Conservation (phyloP, 2,329 filamentous ascomycete genomes). For the Colletotrichum sp. region DNA sequence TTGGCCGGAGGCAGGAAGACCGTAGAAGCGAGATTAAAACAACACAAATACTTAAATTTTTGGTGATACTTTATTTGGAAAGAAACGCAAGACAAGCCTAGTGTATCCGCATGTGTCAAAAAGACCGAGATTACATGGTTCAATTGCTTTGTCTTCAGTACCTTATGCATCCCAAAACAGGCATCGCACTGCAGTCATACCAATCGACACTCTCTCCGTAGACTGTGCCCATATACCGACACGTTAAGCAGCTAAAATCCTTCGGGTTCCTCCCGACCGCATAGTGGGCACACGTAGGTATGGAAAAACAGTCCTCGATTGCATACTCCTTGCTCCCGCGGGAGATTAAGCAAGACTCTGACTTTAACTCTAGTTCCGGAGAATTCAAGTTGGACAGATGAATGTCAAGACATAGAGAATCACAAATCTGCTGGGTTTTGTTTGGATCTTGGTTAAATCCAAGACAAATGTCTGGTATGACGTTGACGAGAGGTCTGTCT, state of each 20-base stretch:
- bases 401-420: neutral
- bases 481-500: neutral
- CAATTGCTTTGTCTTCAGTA: neutral
- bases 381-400: neutral
- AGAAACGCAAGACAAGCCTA: neutral
- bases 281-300: neutral
- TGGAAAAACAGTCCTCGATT: neutral
- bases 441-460: neutral
- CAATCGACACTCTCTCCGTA: neutral
- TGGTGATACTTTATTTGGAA: neutral
- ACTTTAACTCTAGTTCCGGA: neutral
- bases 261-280: neutral
- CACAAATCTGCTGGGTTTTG: neutral
- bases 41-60: neutral
- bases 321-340: too few species aligned
- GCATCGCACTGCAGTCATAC: neutral
- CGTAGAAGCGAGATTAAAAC: neutral
- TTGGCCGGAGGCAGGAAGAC: neutral
- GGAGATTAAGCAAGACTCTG: neutral
- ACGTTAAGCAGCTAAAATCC: neutral
- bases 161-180: neutral
- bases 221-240: neutral
- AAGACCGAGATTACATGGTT: neutral
- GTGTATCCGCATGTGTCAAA: neutral
- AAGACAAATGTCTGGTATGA: neutral